Percentiles rank a stretch among this genome's conserved stretches.
Conservation (phyloP, 2,329 filamentous ascomycete genomes). For the Venturia pyrina region DNA sequence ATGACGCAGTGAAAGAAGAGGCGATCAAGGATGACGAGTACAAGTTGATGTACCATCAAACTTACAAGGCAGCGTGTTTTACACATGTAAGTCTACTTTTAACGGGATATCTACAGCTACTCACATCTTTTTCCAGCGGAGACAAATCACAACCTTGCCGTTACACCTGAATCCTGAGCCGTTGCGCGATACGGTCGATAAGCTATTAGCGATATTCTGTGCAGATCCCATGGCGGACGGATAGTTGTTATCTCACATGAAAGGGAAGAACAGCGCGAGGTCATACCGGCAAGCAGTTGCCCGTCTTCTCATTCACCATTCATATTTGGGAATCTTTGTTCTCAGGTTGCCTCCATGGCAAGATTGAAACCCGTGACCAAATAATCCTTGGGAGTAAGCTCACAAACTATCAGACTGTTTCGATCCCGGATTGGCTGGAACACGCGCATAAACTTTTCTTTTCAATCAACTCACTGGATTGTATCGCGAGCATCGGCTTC, state of each 20-base stretch:
- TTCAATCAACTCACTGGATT: too few species aligned
- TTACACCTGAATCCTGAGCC: slow-evolving; percentile 31
- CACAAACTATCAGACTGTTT: too few species aligned
- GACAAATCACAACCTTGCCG: slow-evolving; percentile 26
- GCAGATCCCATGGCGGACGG: slow-evolving; percentile 28
- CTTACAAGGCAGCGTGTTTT: slow-evolving; percentile 39
- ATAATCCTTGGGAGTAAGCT: too few species aligned
- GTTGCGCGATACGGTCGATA: slow-evolving; percentile 39
- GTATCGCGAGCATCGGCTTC: too few species aligned
- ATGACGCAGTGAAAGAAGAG: slow-evolving; percentile 19
- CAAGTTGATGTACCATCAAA: slow-evolving; percentile 43
- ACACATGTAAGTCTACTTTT: slow-evolving; percentile 28
- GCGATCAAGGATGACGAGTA: slow-evolving; percentile 38
- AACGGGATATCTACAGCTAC: not conserved
- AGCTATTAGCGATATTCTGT: slow-evolving; percentile 36
- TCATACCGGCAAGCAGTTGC: not conserved
- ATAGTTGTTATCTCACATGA: not conserved
- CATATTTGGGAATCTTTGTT: too few species aligned
- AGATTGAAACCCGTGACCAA: too few species aligned
- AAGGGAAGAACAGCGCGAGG: not conserved
- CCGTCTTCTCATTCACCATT: too few species aligned
- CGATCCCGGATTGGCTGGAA: too few species aligned
- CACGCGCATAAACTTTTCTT: too few species aligned
- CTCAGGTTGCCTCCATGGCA: too few species aligned
- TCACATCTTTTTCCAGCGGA: slow-evolving; percentile 20